Conservation (phyloP, 1,284 basidiomycete species). For the Cystobasidium slooffiae region DNA sequence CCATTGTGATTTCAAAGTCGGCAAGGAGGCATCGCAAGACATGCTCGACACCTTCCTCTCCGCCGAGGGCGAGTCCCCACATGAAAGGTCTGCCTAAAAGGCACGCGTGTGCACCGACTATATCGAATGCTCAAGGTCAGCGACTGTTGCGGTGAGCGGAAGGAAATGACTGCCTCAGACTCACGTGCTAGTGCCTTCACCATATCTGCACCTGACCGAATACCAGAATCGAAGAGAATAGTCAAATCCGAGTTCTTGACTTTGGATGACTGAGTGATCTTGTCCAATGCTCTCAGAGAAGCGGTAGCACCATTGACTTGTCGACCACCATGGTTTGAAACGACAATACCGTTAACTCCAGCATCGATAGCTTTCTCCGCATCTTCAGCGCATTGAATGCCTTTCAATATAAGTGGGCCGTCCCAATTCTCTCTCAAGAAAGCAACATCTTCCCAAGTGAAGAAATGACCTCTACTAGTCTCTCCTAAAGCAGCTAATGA, state of each 20-base stretch:
- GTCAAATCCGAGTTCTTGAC: conserved; percentile 63
- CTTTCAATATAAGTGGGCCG: conserved; percentile 66
- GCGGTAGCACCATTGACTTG: conserved; percentile 79
- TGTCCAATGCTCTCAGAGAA: conserved; percentile 69
- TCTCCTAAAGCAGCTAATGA: conserved; percentile 28
- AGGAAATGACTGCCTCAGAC: neutral
- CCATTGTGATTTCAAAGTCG: conserved; percentile 66
- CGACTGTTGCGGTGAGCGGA: too few species aligned
- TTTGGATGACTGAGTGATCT: conserved; percentile 61
- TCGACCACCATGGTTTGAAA: conserved; percentile 73
- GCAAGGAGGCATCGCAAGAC: conserved; percentile 67
- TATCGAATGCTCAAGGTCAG: too few species aligned
- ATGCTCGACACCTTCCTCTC: conserved; percentile 69
- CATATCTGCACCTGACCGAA: conserved; percentile 52
- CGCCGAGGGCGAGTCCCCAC: conserved; percentile 68
- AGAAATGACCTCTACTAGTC: conserved; percentile 38
- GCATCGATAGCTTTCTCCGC: conserved; percentile 66
- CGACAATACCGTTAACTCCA: conserved; percentile 71
- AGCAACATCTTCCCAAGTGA: conserved; percentile 40
- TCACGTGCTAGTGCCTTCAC: conserved; percentile 41
- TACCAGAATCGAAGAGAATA: conserved; percentile 69
- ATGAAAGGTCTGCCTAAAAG: conserved; percentile 65
- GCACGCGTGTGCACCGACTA: conserved; percentile 37
- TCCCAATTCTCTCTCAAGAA: conserved; percentile 62
- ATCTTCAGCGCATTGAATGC: conserved; percentile 57